Conservation (phyloP, 2,329 filamentous ascomycete genomes). For the Lasiodiplodia hormozganensis region DNA sequence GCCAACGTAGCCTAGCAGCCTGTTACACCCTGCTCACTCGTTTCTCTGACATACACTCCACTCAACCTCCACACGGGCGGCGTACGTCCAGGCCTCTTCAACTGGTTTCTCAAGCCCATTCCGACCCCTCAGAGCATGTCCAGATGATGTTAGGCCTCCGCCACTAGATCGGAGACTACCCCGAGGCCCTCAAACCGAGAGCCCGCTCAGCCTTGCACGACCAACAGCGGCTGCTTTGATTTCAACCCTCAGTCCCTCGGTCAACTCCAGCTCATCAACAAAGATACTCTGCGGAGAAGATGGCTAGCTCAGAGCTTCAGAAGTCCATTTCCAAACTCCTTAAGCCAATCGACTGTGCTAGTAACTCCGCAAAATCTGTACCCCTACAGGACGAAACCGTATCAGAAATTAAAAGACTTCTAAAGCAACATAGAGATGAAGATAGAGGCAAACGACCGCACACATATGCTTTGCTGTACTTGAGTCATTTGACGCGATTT, state of each 20-base stretch:
- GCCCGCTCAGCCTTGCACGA: not conserved
- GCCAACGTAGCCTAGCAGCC: not conserved
- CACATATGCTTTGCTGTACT: not conserved
- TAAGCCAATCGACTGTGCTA: not conserved
- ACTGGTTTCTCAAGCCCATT: not conserved
- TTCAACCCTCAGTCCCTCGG: not conserved
- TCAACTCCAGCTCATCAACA: not conserved
- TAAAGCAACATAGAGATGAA: not conserved
- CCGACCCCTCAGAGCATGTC: not conserved
- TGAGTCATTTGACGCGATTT: not conserved
- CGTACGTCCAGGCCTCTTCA: too few species aligned
- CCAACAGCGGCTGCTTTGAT: not conserved
- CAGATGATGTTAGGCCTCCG: not conserved
- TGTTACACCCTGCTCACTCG: not conserved
- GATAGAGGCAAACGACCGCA: not conserved
- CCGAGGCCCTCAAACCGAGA: not conserved
- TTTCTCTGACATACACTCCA: not conserved
- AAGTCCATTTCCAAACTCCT: not conserved
- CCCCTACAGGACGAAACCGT: not conserved
- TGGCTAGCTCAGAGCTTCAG: not conserved
- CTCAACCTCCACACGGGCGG: not conserved
- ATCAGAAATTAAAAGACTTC: not conserved
- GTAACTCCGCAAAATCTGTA: not conserved
- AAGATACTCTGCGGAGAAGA: not conserved
- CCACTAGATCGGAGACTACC: not conserved